Percentiles rank a stretch among this genome's conserved stretches.
phyloP scores from a whole-genome alignment of 2,329 filamentous ascomycete species.

The Aspergillus sp. region DNA sequence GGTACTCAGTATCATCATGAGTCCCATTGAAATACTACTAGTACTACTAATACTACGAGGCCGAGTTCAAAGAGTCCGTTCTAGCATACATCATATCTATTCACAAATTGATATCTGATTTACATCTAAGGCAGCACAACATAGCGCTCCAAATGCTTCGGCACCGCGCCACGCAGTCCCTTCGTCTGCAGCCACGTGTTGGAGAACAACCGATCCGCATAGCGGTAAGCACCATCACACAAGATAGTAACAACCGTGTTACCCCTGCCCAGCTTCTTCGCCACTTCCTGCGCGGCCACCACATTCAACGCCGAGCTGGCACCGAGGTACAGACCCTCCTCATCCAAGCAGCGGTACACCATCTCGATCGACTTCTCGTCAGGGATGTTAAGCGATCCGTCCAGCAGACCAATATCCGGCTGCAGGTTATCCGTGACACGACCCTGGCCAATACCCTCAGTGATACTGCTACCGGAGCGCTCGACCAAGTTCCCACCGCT shows the following conservation, averaged over 20 bases:
- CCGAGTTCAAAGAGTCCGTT: no score
- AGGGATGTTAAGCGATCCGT: slow-evolving; percentile 79
- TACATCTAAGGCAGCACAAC: slow-evolving; percentile 70
- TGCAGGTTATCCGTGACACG: slow-evolving; percentile 92
- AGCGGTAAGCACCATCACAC: slow-evolving; percentile 95
- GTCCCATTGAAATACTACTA: no score
- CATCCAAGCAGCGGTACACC: slow-evolving; percentile 94
- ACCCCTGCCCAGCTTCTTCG: slow-evolving; percentile 82
- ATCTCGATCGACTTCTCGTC: slow-evolving; percentile 97
- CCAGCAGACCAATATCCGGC: slow-evolving; percentile 79
- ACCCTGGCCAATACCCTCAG: slow-evolving; percentile 95
- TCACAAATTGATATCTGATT: background rate
- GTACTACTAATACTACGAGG: no score
- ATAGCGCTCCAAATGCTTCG: slow-evolving; percentile 84
- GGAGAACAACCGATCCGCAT: slow-evolving; percentile 91
- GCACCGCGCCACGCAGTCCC: slow-evolving; percentile 77
- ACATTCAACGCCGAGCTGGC: slow-evolving; percentile 94
- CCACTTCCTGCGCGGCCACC: slow-evolving; percentile 90
- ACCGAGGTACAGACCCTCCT: slow-evolving; percentile 93
- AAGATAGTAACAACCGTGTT: slow-evolving; percentile 91
- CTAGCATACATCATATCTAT: background rate
- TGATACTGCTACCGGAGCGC: slow-evolving; percentile 82
- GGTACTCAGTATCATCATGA: no score
- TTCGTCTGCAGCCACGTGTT: slow-evolving; percentile 87
- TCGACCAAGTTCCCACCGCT: slow-evolving; percentile 83